Conservation (phyloP, 2,329 filamentous ascomycete genomes). For the Tolypocladium guangdongense region DNA sequence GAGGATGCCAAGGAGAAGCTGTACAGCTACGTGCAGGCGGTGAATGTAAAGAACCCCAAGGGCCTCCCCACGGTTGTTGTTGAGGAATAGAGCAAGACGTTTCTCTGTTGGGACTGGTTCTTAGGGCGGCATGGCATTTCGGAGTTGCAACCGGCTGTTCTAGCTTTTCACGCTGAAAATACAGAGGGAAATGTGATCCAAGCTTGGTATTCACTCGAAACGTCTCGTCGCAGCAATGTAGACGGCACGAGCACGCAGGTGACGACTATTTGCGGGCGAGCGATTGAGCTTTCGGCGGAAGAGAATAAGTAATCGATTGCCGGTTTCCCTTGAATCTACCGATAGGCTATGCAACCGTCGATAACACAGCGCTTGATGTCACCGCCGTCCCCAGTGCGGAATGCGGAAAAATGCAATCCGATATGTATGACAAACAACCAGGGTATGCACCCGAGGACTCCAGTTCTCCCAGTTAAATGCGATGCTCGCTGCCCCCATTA, state of each 20-base stretch:
- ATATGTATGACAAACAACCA: conserved; percentile 19
- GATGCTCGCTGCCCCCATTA: conserved; percentile 16
- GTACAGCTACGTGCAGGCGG: conserved; percentile 98
- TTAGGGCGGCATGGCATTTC: conserved; percentile 32
- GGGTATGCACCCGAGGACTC: conserved; percentile 27
- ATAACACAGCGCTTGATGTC: neutral
- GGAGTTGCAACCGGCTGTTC: conserved; percentile 35
- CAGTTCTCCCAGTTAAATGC: conserved; percentile 25
- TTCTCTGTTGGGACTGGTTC: conserved; percentile 29
- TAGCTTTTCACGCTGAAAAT: conserved; percentile 30
- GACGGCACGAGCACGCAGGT: neutral
- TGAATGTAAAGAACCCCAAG: conserved; percentile 99
- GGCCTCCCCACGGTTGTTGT: conserved; percentile 89
- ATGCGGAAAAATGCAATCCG: conserved; percentile 20
- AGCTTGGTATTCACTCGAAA: conserved; percentile 10
- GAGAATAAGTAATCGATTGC: conserved; percentile 1
- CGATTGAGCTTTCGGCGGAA: neutral
- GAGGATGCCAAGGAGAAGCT: conserved; percentile 99
- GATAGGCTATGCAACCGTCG: conserved; percentile 4
- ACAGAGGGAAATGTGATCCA: conserved; percentile 25
- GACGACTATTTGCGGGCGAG: neutral
- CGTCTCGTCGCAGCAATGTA: neutral
- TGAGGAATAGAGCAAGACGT: conserved; percentile 46
- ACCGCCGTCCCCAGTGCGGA: conserved; percentile 2
- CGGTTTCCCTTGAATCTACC: neutral